Evolutionary conservation across 2,329 filamentous ascomycete genomes (phyloP), one percentile per base, ranked within the genome.

Genomic region (Xylariaceae sp.): DNA sequence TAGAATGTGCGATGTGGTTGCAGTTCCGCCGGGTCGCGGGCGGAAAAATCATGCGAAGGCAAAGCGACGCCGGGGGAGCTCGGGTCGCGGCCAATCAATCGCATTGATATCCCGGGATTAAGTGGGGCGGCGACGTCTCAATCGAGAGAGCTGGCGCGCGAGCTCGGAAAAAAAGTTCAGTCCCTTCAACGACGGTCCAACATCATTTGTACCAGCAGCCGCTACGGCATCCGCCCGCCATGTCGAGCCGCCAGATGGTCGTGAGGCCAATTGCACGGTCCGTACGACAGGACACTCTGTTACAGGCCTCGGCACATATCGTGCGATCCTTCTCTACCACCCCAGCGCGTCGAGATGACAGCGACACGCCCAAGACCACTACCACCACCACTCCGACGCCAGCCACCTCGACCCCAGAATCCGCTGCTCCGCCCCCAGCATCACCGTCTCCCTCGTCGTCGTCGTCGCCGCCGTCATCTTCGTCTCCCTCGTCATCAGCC

Each of bases 171-270:
- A 31, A 31, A 29, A 17, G 29, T 31, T 31, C 17, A 26, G 12
- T 12, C 5, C 15, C 29, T n/a, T 4, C 27, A 16, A 5, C 29
- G 7, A 27, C n/a, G n/a, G n/a, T n/a, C n/a, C n/a, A n/a, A 7
- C 5, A 26, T 11, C 24, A 26, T 5, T n/a, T 12, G 12, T 12
- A 8, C 6, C 24, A 12, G 15, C 24, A 26, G 7, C 24, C 6
- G 12, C 5, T 5, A 6, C 24, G 24, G 15, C 24, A 26, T 12
- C 24, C n/a, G 15, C 36, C 38, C 41, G 51, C 50, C 54, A 80
- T 80, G 75, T 72, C 75, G 56, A 65, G 65, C 57, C 75, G 72
- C 55, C 71, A 72, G 56, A 73, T 70, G 63, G 70, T 71, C 54
- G 64, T 63, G 37, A 62, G 73, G 60, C 74, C 75, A 42, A 59